Base-by-base conservation (phyloP, 2,329 filamentous ascomycete species). In the Elsinoe australis region DNA sequence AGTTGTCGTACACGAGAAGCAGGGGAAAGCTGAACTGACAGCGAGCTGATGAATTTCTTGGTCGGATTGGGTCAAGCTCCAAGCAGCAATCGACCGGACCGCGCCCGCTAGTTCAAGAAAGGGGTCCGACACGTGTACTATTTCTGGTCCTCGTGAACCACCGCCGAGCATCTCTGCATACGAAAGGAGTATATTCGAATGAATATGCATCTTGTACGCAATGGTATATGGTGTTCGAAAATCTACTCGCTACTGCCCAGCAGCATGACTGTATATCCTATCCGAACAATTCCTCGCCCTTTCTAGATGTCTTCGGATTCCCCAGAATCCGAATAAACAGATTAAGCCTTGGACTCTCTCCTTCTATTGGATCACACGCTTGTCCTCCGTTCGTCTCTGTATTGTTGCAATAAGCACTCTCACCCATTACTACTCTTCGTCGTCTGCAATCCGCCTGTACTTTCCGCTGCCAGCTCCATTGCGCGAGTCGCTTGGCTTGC, bases 391-490 rank as follows among this genome's bases (percentile, higher is more conserved):
- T 22, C 17, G 12, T 10, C 6, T 35, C 21, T 19, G 19, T 28
- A 41, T 6, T 2, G 9, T n/a, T 9, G 15, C 19, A 17, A 14
- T 4, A 7, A 17, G 12, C 19, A 10, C 4, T 21, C 10, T 19
- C 18, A 18, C 17, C n/a, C 3, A 3, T 44, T 47, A 26, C 9
- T 39, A 51, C 6, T 62, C 60, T 14, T 69, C 66, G 15, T 71
- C 65, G 53, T 73, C 71, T 12, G 65, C 69, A 15, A 74, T 61
- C 14, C 64, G 58, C 57, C 65, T 69, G 56, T 74, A 74, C 55
- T 65, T 67, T 28, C 68, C 70, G 54, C 68, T 67, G 17, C 66
- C 67, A 2, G 56, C 59, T 12, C 36, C 45, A 38, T 56, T 59
- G 6, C 51, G 50, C 49, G 68, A 67, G 14, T 63, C 64, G 29